Evolutionary conservation across 1,284 basidiomycete species (phyloP).

Genomic region (Sphaerobolus stellatus): DNA sequence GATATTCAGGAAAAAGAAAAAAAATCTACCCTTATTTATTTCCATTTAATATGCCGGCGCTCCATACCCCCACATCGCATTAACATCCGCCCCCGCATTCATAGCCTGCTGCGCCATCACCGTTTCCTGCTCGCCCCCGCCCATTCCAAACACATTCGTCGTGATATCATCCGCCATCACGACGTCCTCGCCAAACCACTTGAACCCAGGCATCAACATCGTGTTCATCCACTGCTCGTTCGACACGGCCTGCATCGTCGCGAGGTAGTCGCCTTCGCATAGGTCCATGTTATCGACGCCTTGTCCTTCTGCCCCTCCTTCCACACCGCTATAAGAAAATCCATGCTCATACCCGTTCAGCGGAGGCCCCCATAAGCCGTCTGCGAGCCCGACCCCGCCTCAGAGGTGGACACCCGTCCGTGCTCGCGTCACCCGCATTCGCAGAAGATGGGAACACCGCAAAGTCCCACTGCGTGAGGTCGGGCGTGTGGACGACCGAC

Average conservation of each 20-base stretch:
- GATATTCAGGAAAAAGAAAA: no score
- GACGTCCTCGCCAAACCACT: constrained; percentile 7
- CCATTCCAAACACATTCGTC: no score
- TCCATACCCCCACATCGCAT: no score
- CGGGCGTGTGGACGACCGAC: not conserved
- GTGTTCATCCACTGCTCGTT: constrained; percentile 11
- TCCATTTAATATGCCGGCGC: no score
- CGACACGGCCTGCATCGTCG: constrained; percentile 12
- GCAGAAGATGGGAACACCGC: no score
- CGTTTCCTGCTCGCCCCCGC: no score
- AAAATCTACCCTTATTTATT: no score
- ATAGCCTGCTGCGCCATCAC: no score
- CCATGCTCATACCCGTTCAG: no score
- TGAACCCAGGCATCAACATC: constrained; percentile 10
- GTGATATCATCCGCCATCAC: not conserved
- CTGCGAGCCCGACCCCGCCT: not conserved
- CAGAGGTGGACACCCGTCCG: not conserved
- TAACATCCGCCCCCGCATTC: no score
- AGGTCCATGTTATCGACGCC: constrained; percentile 7
- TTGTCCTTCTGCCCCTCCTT: not conserved
- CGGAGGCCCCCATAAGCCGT: no score
- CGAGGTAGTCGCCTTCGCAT: constrained; percentile 9
- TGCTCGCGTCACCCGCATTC: not conserved
- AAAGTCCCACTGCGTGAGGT: not conserved
- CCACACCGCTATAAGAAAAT: no score